phyloP scores from a whole-genome alignment of 73 alveolate genomes.

The Stentor coeruleus region DNA sequence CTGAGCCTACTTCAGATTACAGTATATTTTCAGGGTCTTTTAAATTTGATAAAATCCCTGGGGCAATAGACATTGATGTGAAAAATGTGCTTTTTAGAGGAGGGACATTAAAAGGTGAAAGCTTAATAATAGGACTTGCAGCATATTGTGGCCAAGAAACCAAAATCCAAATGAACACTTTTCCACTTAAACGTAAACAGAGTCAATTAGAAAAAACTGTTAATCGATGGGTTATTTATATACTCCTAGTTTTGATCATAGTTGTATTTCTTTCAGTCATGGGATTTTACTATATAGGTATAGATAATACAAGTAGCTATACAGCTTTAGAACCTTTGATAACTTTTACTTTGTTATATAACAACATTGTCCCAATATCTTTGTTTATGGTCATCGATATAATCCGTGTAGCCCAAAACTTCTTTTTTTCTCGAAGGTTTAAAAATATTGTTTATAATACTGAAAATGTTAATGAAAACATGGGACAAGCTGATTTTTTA shows the following conservation, averaged over 20 bases:
- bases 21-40: constrained; percentile 51
- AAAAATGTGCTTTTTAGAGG: constrained; percentile 48
- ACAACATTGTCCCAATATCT: constrained; percentile 45
- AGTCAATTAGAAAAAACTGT: constrained; percentile 44
- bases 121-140: constrained; percentile 42
- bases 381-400: constrained; percentile 43
- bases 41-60: constrained; percentile 35
- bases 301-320: not conserved
- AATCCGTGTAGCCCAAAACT: constrained; percentile 16
- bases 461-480: constrained; percentile 57
- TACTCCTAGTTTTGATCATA: constrained; percentile 30
- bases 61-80: constrained; percentile 34
- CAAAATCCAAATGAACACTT: constrained; percentile 34
- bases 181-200: constrained; percentile 32
- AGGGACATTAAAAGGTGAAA: constrained; percentile 40
- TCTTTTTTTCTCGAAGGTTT: not conserved
- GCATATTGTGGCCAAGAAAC: constrained; percentile 46
- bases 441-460: not conserved
- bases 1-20: constrained; percentile 51
- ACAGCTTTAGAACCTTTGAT: constrained; percentile 18
- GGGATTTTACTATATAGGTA: not conserved
- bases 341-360: constrained; percentile 45
- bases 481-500: constrained; percentile 64
- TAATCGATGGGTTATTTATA: constrained; percentile 29
- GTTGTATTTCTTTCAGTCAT: constrained; percentile 33